phyloP scores from a whole-genome alignment of 768 basidiomycete species.

The Suillus fuscotomentosus region DNA sequence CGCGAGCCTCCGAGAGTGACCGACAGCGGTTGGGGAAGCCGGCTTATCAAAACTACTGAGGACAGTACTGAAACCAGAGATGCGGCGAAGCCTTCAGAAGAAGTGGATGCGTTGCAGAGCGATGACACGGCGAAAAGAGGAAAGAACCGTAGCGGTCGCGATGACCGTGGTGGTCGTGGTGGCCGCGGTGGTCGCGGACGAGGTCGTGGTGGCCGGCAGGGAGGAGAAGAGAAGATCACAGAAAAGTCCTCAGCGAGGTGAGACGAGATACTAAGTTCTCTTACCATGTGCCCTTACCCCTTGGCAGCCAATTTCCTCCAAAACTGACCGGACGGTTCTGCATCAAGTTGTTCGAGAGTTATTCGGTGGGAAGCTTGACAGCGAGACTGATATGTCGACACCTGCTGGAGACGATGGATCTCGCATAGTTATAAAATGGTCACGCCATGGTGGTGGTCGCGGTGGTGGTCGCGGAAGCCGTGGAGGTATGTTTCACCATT shows the following conservation, averaged over 20 bases:
- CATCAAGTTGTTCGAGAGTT: constrained; percentile 79
- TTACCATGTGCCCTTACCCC: constrained; percentile 10
- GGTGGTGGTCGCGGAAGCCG: constrained; percentile 42
- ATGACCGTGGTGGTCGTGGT: constrained; percentile 37
- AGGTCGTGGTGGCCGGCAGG: constrained; percentile 40
- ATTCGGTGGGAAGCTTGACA: constrained; percentile 83
- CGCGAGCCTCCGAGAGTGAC: constrained; percentile 71
- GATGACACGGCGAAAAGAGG: constrained; percentile 33
- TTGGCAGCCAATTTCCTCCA: constrained; percentile 76
- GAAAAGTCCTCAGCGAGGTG: constrained; percentile 82
- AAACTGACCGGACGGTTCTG: constrained; percentile 76
- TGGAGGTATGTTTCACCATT: constrained; percentile 14
- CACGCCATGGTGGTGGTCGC: constrained; percentile 46
- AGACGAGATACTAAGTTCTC: constrained; percentile 28
- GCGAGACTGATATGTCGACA: constrained; percentile 62
- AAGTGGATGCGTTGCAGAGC: constrained; percentile 18
- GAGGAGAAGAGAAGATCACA: constrained; percentile 56
- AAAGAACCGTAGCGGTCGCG: constrained; percentile 32
- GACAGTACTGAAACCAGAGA: constrained; percentile 21
- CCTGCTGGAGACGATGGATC: constrained; percentile 63
- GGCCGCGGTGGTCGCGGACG: constrained; percentile 48
- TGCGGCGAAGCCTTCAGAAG: constrained; percentile 4
- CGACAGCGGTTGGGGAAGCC: constrained; percentile 73
- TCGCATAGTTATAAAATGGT: constrained; percentile 80
- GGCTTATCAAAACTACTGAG: constrained; percentile 34